phyloP scores from a whole-genome alignment of 345 rosid species.

The Arabidopsis suecica region DNA sequence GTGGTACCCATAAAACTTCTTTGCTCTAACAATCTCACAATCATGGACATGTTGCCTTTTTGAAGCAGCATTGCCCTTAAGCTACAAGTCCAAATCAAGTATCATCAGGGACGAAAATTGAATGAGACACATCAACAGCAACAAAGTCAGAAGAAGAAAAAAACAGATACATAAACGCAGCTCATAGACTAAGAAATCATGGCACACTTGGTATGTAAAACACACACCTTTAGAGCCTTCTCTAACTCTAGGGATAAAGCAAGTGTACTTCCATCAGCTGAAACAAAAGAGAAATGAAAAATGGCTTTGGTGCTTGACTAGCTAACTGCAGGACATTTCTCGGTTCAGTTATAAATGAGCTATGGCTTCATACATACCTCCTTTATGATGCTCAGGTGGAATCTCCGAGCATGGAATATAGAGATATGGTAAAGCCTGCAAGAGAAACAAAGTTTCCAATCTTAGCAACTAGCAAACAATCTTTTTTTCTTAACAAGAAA shows the following conservation, averaged over 20 bases:
- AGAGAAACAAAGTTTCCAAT: constrained; percentile 28
- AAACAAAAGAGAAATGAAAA: constrained; percentile 35
- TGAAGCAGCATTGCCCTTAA: constrained; percentile 66
- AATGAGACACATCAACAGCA: constrained; percentile 14
- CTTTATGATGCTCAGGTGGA: constrained; percentile 46
- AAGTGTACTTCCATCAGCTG: constrained; percentile 60
- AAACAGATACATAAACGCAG: constrained; percentile 3
- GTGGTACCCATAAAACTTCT: constrained; percentile 87
- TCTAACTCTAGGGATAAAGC: constrained; percentile 69
- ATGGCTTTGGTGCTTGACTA: constrained; percentile 9
- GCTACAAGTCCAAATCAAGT: constrained; percentile 50
- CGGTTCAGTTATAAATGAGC: background rate
- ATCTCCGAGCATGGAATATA: constrained; percentile 79
- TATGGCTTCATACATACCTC: constrained; percentile 58
- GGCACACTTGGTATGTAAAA: constrained; percentile 21
- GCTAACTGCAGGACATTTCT: background rate
- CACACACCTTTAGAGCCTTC: constrained; percentile 78
- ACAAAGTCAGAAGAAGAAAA: background rate
- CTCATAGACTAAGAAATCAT: constrained; percentile 6
- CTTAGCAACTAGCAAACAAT: background rate
- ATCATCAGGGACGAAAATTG: constrained; percentile 8
- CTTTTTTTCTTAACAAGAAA: background rate
- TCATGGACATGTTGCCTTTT: constrained; percentile 89
- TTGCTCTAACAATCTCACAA: constrained; percentile 80
- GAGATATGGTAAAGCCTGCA: constrained; percentile 87